Evolutionary conservation across 2,329 filamentous ascomycete species (phyloP), one percentile per base, ranked within the genome.

Genomic region (Annulohypoxylon truncatum): DNA sequence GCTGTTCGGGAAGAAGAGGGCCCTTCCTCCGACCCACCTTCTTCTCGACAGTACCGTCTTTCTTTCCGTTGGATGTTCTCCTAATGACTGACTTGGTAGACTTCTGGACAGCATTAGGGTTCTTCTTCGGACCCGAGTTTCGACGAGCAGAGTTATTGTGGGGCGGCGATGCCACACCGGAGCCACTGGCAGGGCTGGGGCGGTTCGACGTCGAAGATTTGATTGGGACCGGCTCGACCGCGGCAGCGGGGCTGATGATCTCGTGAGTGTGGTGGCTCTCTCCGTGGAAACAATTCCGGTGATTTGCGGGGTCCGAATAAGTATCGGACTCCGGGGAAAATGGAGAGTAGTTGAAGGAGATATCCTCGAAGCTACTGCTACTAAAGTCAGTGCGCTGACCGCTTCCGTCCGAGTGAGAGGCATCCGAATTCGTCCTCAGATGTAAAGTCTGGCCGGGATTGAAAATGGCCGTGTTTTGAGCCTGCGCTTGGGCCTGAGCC

Each of bases 361-460:
- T 87, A 72, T 97, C 93, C 77, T 96, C 93, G 73, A 91, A 97
- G 81, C 92, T 96, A 69, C 88, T 81, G 51, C 76, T 76, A 85
- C 89, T 82, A 85, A 93, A 78, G 81, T 93, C 77, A 83, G 91
- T 76, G 75, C 90, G 82, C 78, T 86, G 83, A 78, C 88, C 79
- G 59, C 72, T 71, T 72, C 89, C 88, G 31, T 94, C 91, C 1
- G 92, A 90, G 71, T 90, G 87, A 0, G 92, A 96, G 2, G 93
- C 96, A 74, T 96, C 93, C 3, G 94, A 97, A 73, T 91, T 90
- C 58, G 91, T 94, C 72, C 94, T 89, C 75, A 97, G 86, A 81
- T 97, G 95, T 54, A 98, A 83, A 0, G 94, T 96, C 81, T 97
- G 92, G 67, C 91, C 89, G 1, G 95, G 95, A 80, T 97, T 97